Evolutionary conservation across 1,139 yeast species (phyloP), one percentile per base, ranked within the genome.

Genomic region (Saccharomyces hybrid): DNA sequence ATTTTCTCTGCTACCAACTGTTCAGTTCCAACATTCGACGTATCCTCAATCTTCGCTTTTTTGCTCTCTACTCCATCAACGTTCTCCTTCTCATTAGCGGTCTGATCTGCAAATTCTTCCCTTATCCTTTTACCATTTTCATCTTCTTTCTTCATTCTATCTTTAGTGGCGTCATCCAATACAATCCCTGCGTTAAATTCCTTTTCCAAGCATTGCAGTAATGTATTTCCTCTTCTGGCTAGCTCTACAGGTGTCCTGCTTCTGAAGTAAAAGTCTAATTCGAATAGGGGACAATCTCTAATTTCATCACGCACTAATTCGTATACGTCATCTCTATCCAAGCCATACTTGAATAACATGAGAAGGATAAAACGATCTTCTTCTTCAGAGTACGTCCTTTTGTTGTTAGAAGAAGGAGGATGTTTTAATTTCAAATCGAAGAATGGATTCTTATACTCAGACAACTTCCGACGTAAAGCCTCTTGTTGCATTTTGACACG

Each of bases 291-390:
- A 41, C 82, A 80, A 51, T 77, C 78, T 58, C 84, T 74, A 50
- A 86, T 82, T 42, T 81, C 79, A 54, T 81, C 83, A 58, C 83
- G 76, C 48, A 85, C 80, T 55, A 79, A 64, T 50, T 85, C 95
- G 62, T 81, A 83, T 8, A 85, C 70, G 60, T 84, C 88, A 5
- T 79, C 80, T 53, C 82, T 74, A 58, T 84, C 89, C 48, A 85
- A 65, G 0, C 95, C 95, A 67, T 75, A 80, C 56, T 84, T 75
- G 67, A 81, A 82, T 62, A 85, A 71, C 69, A 83, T 85, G 7
- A 85, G 79, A 56, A 86, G 70, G 57, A 86, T 71, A 64, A 82
- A 86, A 56, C 90, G 73, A 64, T 86, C 95, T 65, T 86, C 95
- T 57, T 83, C 89, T 48, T 84, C 89, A 20, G 84, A 79, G 68